phyloP scores from a whole-genome alignment of 1,284 basidiomycete genomes.

The Rhodofomes roseus region DNA sequence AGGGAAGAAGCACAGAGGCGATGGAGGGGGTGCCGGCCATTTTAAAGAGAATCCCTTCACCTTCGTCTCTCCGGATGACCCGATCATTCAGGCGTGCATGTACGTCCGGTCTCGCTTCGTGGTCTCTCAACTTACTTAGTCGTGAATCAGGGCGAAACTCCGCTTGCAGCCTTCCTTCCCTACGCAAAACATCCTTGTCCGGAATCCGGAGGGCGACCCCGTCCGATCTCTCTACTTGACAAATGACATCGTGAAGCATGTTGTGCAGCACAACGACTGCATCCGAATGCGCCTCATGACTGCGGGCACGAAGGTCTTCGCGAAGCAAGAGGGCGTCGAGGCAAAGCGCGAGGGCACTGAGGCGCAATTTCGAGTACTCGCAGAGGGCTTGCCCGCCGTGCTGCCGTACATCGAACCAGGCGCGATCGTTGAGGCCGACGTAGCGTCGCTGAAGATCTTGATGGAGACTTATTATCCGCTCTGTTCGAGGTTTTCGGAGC shows the following conservation, averaged over 20 bases:
- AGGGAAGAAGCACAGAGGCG: constrained; percentile 23
- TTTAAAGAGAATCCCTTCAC: constrained; percentile 94
- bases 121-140: neutral
- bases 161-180: constrained; percentile 76
- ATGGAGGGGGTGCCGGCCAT: constrained; percentile 37
- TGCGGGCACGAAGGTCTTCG: constrained; percentile 85
- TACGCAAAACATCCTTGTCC: constrained; percentile 75
- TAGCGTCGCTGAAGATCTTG: constrained; percentile 63
- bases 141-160: constrained; percentile 60
- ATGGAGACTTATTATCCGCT: constrained; percentile 80
- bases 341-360: constrained; percentile 39
- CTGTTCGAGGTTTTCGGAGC: constrained; percentile 55
- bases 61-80: constrained; percentile 71
- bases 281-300: constrained; percentile 84
- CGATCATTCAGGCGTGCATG: constrained; percentile 69
- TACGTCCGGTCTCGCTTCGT: constrained; percentile 32
- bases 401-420: constrained; percentile 72
- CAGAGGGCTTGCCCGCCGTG: constrained; percentile 83
- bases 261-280: constrained; percentile 85
- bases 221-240: constrained; percentile 88
- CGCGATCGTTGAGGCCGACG: constrained; percentile 59
- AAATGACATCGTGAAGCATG: constrained; percentile 78
- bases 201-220: constrained; percentile 79
- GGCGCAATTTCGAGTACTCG: constrained; percentile 74
- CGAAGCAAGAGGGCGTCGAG: constrained; percentile 56